These are phyloP conservation scores for Styphnolobium japonicum DNA, from an alignment of 306 rosid species.

Conservation along the genomic window DNA sequence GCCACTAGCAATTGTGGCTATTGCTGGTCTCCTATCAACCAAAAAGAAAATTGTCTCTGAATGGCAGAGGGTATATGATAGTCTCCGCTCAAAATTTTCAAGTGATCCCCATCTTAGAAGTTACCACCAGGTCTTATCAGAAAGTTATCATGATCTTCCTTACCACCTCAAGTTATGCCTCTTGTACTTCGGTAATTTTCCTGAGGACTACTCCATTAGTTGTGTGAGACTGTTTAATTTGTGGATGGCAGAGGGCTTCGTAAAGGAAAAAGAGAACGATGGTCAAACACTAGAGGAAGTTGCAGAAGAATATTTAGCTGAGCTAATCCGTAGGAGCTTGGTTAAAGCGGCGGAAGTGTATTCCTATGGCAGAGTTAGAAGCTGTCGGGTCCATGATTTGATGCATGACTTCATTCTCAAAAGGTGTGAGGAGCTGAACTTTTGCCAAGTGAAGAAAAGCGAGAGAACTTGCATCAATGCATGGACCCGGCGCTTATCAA, in stretches of 20 bases:
- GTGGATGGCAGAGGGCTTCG: constrained; percentile 13
- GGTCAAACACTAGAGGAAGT: neutral
- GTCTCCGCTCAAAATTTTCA: neutral
- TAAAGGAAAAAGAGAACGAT: neutral
- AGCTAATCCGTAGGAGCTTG: neutral
- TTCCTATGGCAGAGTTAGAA: neutral
- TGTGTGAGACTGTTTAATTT: neutral
- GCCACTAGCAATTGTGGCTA: neutral
- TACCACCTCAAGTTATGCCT: neutral
- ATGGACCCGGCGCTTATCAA: neutral
- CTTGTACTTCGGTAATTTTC: neutral
- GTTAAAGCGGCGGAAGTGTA: neutral
- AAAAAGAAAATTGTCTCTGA: neutral
- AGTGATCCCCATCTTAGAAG: neutral
- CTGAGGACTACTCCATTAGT: neutral
- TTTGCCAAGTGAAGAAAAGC: neutral
- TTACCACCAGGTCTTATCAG: neutral
- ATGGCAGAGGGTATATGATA: neutral
- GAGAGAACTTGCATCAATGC: neutral
- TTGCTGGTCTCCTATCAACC: neutral
- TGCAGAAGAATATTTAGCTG: neutral
- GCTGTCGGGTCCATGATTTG: neutral
- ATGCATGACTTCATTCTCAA: neutral
- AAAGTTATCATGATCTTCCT: constrained; percentile 19
- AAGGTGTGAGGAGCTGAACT: neutral